Evolutionary conservation across 2,329 filamentous ascomycete genomes (phyloP).

Genomic region (Xylaria hypoxylon): DNA sequence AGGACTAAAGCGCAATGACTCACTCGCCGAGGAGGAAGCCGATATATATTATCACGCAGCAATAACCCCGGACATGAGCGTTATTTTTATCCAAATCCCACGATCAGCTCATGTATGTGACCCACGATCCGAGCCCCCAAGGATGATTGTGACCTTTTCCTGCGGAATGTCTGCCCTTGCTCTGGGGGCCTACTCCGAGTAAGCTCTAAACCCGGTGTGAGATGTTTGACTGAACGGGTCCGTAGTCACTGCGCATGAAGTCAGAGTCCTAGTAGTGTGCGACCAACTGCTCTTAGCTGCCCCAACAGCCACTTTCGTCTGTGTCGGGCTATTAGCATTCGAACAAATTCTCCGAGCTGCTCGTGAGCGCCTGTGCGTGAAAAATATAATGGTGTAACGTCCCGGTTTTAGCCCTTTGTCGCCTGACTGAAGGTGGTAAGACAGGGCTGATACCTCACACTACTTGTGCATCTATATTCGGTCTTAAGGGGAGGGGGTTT

Average conservation of each 20-base stretch:
- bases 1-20: slow-evolving; percentile 4
- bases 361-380: background rate
- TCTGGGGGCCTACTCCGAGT: background rate
- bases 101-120: background rate
- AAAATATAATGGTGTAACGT: background rate
- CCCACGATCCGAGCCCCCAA: background rate
- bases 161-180: background rate
- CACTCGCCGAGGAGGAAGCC: background rate
- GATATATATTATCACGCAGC: background rate
- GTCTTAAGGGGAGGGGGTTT: background rate
- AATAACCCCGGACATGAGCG: background rate
- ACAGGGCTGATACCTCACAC: background rate
- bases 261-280: background rate
- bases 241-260: background rate
- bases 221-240: background rate
- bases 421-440: background rate
- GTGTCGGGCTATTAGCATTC: background rate
- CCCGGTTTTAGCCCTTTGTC: background rate
- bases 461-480: background rate
- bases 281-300: background rate
- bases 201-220: background rate
- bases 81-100: background rate
- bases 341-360: background rate
- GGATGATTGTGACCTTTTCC: background rate
- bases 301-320: background rate